Evolutionary conservation across 2,329 filamentous ascomycete genomes (phyloP).

Genomic region (Apiospora arundinis): DNA sequence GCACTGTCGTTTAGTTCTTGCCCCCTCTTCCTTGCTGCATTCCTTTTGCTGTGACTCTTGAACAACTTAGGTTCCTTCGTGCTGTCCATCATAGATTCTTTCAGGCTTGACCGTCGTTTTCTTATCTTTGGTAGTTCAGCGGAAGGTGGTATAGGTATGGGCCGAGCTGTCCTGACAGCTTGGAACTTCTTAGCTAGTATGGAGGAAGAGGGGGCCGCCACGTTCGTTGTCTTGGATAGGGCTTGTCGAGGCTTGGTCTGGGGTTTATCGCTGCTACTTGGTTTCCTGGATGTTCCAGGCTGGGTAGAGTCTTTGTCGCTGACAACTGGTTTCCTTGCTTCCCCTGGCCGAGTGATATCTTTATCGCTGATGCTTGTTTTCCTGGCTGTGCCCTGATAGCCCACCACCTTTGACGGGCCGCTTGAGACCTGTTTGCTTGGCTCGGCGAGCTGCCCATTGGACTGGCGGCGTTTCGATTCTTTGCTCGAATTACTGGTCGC

Average conservation of each 20-base stretch:
- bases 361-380: constrained; percentile 31
- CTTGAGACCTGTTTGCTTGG: constrained; percentile 16
- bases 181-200: constrained; percentile 8
- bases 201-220: constrained; percentile 18
- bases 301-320: neutral
- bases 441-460: constrained; percentile 20
- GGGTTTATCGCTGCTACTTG: constrained; percentile 12
- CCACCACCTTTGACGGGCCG: constrained; percentile 33
- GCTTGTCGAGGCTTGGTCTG: constrained; percentile 22
- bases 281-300: constrained; percentile 14
- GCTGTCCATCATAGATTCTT: constrained; percentile 48
- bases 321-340: neutral
- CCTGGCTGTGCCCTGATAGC: constrained; percentile 45
- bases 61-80: constrained; percentile 50
- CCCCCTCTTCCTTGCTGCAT: constrained; percentile 49
- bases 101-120: constrained; percentile 41
- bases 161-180: neutral
- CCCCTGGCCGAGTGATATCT: neutral
- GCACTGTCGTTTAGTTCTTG: constrained; percentile 52
- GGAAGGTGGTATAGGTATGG: constrained; percentile 18
- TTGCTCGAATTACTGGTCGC: constrained; percentile 25
- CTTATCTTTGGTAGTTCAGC: constrained; percentile 37
- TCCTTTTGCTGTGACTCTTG: constrained; percentile 42
- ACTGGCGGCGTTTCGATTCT: constrained; percentile 22
- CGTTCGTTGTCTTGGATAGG: constrained; percentile 20